Base-by-base conservation (phyloP, 192 early-diverging fungal genomes). In the Podila clonocystis region DNA sequence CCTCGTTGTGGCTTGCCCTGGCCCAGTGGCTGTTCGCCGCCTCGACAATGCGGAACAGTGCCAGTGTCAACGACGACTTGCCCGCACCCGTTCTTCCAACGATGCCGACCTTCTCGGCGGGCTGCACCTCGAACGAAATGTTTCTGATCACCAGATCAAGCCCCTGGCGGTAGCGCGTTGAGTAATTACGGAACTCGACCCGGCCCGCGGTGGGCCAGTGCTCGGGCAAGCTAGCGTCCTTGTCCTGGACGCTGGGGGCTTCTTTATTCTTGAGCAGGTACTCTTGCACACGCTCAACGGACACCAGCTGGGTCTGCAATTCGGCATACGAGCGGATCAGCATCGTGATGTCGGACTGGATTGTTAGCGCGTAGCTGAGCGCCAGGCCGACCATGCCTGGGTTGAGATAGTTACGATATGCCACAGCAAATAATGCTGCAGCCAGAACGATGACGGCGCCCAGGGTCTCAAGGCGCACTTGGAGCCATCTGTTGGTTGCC, bases 321-420 rank as follows among this genome's bases (percentile, higher is more conserved):
- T 89, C 82, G 26, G 86, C 85, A 73, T 91, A 93, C 61, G 84
- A 70, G 22, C 93, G 85, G 29, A 95, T 88, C 20, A 88, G 70
- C 91, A 93, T 93, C 62, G 89, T 82, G 82, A 94, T 86, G 66
- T 88, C 86, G 52, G 91, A 84, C 22, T 92, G 89, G 74, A 98
- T 93, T 61, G 87, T 89, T 3, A 94, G 82, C 0, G 97, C 91
- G 73, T 95, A 97, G 59, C 90, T 89, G n/a, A 97, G 80, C 11
- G 89, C 86, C 38, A 97, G 87, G 34, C 95, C 97, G 24, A 94
- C 93, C 80, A 93, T 86, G 13, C 94, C 93, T 9, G 95, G 89
- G 65, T 92, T 90, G 41, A 96, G 83, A 11, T 20, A 45, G n/a
- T 48, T 20, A 22, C 70, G 57, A 9, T 72, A 68, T 13, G 83